Evolutionary conservation across 148 eudicot genomes (phyloP), one percentile per base, ranked within the genome.

Genomic region (Nepenthes gracilis): DNA sequence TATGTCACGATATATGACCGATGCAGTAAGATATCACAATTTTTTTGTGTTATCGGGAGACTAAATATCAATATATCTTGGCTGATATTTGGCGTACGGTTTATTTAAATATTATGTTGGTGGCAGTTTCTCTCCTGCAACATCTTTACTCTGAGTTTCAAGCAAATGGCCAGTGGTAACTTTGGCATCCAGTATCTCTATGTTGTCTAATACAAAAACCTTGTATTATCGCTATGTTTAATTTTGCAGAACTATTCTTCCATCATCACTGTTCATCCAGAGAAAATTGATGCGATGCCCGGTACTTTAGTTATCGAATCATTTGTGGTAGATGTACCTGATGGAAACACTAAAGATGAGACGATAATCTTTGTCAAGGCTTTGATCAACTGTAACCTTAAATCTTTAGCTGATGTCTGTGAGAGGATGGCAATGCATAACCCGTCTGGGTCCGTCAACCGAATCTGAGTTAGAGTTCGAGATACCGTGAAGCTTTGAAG

Each of bases 181-280:
- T 23, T 23, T 0, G 23, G 23, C 23, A 23, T 23, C 23, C 23
- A 23, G 23, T 23, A 23, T 23, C 23, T 23, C 23, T 23, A 23
- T 23, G 23, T 23, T 23, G 23, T 23, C 23, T 23, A 23, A 23
- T 23, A 23, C 23, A 23, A 23, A 23, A 23, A 23, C 23, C 23
- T 23, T 23, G 23, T 23, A 23, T 23, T 23, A 23, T 23, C 23
- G 11, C 53, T 49, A 2, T 49, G 6, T 49, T 32, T 45, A 6
- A 68, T 66, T 67, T 66, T 77, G 74, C 79, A 86, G 93, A 86
- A 86, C 69, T 86, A 86, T 71, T 81, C 85, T 15, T 86, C 93
- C 13, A 65, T 74, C 53, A 68, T 86, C 61, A 76, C 93, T 10
- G 88, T 83, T 61, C 88, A 86, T 57, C 86, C 93, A 1, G 86